phyloP scores from a whole-genome alignment of 768 basidiomycete genomes.

The Amanita phalloides region DNA sequence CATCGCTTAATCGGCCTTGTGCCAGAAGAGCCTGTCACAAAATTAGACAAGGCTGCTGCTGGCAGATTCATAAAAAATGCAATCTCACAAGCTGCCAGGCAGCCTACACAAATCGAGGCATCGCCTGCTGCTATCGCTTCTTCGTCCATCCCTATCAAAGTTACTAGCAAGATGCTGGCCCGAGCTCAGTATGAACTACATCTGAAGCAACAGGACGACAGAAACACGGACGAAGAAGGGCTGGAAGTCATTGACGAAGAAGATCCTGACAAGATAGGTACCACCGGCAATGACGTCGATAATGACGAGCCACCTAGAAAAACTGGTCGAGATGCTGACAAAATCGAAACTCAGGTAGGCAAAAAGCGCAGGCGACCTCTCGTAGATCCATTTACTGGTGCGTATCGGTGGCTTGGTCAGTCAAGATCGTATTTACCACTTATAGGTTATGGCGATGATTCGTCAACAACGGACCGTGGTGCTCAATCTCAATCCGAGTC shows the following conservation, averaged over 20 bases:
- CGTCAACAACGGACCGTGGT: background rate
- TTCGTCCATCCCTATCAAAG: constrained; percentile 34
- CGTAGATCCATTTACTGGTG: constrained; percentile 63
- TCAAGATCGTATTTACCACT: background rate
- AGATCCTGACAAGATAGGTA: constrained; percentile 1
- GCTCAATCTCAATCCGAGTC: background rate
- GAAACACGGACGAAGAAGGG: constrained; percentile 24
- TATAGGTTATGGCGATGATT: constrained; percentile 26
- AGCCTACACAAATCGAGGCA: background rate
- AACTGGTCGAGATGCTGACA: background rate
- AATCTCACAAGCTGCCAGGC: constrained; percentile 47
- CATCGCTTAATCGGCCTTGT: constrained; percentile 1
- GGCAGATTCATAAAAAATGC: constrained; percentile 78
- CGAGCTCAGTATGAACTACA: constrained; percentile 53
- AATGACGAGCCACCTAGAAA: constrained; percentile 17
- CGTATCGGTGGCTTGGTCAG: background rate
- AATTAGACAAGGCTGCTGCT: constrained; percentile 74
- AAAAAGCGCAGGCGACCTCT: constrained; percentile 39
- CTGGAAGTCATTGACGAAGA: constrained; percentile 30
- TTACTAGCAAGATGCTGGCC: constrained; percentile 68
- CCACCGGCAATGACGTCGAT: constrained; percentile 2
- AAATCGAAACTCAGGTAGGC: constrained; percentile 5
- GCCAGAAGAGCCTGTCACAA: constrained; percentile 26
- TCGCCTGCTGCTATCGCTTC: background rate
- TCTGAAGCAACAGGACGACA: constrained; percentile 38